Evolutionary conservation across 2,329 filamentous ascomycete genomes (phyloP).

Genomic region (Nannizziopsis barbatae): DNA sequence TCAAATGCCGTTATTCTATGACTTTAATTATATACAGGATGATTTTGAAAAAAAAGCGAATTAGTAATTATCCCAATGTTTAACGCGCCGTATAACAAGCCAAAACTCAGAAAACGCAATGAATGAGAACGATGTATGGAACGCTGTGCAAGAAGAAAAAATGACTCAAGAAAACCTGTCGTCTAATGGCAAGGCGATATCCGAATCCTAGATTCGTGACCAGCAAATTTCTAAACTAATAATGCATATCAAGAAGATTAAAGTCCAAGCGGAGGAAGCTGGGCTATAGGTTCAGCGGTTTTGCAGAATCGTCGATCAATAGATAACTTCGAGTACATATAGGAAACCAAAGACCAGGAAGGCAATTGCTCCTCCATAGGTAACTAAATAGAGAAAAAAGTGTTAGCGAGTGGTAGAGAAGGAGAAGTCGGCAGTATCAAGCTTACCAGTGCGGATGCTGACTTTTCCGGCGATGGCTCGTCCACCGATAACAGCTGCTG

Average conservation of each 20-base stretch:
- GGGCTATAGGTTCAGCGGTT: not conserved
- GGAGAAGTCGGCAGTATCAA: not conserved
- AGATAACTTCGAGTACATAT: conserved; percentile 73
- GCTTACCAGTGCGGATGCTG: conserved; percentile 87
- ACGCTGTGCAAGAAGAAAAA: too few relatives aligned
- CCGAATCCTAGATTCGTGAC: too few relatives aligned
- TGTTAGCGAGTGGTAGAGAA: not conserved
- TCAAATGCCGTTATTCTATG: too few relatives aligned
- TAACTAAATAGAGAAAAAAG: conserved; percentile 48
- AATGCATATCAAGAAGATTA: conserved; percentile 12
- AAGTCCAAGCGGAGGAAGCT: not conserved
- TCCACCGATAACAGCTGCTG: conserved; percentile 81
- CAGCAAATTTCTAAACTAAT: not conserved
- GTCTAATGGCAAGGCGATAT: too few relatives aligned
- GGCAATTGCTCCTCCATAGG: conserved; percentile 76
- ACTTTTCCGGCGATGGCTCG: conserved; percentile 86
- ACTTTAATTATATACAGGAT: too few relatives aligned
- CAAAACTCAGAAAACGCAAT: too few relatives aligned
- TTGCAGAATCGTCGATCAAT: conserved; percentile 23
- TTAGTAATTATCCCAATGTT: too few relatives aligned
- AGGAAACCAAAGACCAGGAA: conserved; percentile 88
- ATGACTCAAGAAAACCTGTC: too few relatives aligned
- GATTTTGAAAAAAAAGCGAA: too few relatives aligned
- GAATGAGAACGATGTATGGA: too few relatives aligned
- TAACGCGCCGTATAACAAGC: too few relatives aligned